Percentiles rank a stretch among this genome's conserved stretches.
Evolutionary conservation across 176 grass and related monocot species (phyloP).

Genomic region (Zea luxurians): DNA sequence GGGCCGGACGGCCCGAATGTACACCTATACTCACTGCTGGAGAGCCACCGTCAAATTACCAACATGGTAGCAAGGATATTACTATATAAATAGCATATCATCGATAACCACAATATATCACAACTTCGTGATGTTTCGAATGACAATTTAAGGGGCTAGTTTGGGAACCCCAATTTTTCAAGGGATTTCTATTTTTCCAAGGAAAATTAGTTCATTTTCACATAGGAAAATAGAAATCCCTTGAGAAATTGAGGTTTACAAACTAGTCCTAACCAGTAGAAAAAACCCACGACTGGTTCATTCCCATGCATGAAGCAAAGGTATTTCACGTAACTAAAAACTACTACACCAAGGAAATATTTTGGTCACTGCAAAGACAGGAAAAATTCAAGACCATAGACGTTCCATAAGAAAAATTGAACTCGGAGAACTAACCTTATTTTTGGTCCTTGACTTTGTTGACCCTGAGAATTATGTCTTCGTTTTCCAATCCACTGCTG

Average conservation of each 20-base stretch:
- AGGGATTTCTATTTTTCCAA: too few relatives aligned
- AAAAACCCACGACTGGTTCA: neutral
- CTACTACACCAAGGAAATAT: neutral
- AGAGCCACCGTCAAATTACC: neutral
- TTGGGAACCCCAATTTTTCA: too few relatives aligned
- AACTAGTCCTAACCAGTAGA: too few relatives aligned
- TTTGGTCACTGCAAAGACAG: neutral
- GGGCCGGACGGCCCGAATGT: too few relatives aligned
- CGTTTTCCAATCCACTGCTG: constrained; percentile 77
- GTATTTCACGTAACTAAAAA: neutral
- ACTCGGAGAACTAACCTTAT: constrained; percentile 58
- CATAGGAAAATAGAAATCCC: too few relatives aligned
- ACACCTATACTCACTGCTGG: too few relatives aligned
- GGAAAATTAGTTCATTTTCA: too few relatives aligned
- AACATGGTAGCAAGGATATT: neutral
- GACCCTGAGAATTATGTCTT: constrained; percentile 41
- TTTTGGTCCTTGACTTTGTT: constrained; percentile 53
- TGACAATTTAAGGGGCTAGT: neutral
- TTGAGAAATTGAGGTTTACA: too few relatives aligned
- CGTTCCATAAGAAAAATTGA: neutral
- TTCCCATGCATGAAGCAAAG: neutral
- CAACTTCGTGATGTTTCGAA: neutral
- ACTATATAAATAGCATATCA: constrained; percentile 9
- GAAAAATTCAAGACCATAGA: neutral
- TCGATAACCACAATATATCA: neutral